Evolutionary conservation across 2,329 filamentous ascomycete species (phyloP).

Genomic region (Sclerotiophoma versabilis): DNA sequence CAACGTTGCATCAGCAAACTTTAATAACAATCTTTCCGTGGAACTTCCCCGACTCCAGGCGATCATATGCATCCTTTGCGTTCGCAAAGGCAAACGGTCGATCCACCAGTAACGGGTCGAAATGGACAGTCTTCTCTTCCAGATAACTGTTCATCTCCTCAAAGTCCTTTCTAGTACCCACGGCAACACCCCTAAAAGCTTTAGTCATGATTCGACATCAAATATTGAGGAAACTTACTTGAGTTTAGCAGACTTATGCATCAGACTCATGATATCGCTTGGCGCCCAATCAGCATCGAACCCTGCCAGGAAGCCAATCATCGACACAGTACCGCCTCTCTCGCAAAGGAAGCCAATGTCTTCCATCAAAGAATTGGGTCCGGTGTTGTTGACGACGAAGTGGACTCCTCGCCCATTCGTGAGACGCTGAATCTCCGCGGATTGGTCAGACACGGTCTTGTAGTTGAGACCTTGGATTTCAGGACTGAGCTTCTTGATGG

Average conservation of each 20-base stretch:
- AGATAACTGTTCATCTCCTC: conserved; percentile 6
- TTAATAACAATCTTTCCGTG: conserved; percentile 8
- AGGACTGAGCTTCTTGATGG: conserved; percentile 51
- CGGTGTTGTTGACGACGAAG: conserved; percentile 54
- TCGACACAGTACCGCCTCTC: conserved; percentile 27
- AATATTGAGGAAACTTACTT: conserved; percentile 20
- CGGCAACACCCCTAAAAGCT: neutral
- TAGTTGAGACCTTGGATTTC: conserved; percentile 60
- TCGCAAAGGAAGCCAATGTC: conserved; percentile 26
- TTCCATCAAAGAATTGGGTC: conserved; percentile 21
- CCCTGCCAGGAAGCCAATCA: conserved; percentile 35
- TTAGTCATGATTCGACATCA: neutral
- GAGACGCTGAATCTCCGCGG: conserved; percentile 58
- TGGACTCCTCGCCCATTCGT: conserved; percentile 52
- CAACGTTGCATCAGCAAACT: too few species aligned
- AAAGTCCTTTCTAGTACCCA: conserved; percentile 6
- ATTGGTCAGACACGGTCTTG: conserved; percentile 61
- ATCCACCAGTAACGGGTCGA: neutral
- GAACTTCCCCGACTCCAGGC: neutral
- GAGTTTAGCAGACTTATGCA: conserved; percentile 30
- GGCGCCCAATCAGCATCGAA: conserved; percentile 21
- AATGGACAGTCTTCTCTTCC: conserved; percentile 5
- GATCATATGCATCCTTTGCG: neutral
- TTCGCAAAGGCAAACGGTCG: conserved; percentile 3
- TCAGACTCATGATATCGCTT: conserved; percentile 21